Base-by-base conservation (phyloP, 148 eudicot genomes). In the Suaeda aralocaspica region DNA sequence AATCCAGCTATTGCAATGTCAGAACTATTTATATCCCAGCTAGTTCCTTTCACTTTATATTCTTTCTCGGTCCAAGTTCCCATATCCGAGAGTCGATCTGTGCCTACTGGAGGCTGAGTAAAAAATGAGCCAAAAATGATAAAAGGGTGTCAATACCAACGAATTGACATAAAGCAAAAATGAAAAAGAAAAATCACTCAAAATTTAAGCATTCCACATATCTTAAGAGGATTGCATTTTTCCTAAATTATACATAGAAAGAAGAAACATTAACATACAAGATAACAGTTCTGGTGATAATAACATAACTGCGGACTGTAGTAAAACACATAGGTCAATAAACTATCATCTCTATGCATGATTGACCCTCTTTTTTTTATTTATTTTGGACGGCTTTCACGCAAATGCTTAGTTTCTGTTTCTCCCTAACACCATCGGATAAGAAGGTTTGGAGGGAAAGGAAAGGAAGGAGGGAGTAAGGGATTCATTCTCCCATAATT, bases 1-100 rank as follows among this genome's bases (percentile, higher is more conserved):
- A 87, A 82, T 59, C 98, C 96, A 2, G 98, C 95, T 50, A 81
- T 80, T 14, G 91, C 84, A 50, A 91, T 76, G 81, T 91, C 97
- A 0, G 82, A 46, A 72, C 87, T 82, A 75, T 89, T 91, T 65
- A 87, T 89, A 72, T 89, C 96, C 98, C 98, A 94, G 80, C 98
- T 94, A 64, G 82, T 74, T 79, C 98, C 98, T 0, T 81, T 78
- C 68, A 86, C 90, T 72, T 91, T 83, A 31, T 87, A 74, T 71
- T 87, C 87, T 67, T 72, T 83, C 76, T 76, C 76, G 57, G 60
- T 74, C 98, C 96, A 94, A 33, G 70, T 78, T 1, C 90, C 98
- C 70, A 89, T 33, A 65, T 89, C 92, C 55, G 88, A 76, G 64
- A 86, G 76, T 70, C 88, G 80, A 30, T 91, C 91, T 44, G 66